These are phyloP conservation scores for Epichloe coenophiala DNA, from an alignment of 2,329 filamentous ascomycete species.

Conservation along the genomic window DNA sequence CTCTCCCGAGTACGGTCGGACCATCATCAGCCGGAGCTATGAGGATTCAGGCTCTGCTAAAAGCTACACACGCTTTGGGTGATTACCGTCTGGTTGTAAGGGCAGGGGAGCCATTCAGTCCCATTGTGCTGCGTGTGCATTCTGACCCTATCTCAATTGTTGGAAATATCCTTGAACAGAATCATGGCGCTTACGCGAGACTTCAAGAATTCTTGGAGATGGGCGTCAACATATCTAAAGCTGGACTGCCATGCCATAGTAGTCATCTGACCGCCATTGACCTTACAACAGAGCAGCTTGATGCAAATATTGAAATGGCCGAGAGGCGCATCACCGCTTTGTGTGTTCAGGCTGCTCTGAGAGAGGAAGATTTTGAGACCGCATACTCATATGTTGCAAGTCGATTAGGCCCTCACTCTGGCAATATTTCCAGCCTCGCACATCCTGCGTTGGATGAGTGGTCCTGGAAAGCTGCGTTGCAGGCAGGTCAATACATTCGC, in stretches of 20 bases:
- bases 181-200: constrained; percentile 58
- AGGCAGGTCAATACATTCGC: constrained; percentile 61
- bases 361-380: constrained; percentile 72
- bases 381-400: constrained; percentile 74
- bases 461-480: constrained; percentile 66
- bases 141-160: constrained; percentile 62
- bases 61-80: constrained; percentile 61
- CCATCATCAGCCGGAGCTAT: constrained; percentile 35
- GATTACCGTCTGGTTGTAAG: constrained; percentile 67
- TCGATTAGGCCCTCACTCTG: constrained; percentile 34
- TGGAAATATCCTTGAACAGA: constrained; percentile 62
- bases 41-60: constrained; percentile 50
- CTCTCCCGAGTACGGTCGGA: constrained; percentile 46
- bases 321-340: constrained; percentile 62
- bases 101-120: constrained; percentile 67
- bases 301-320: constrained; percentile 25
- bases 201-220: constrained; percentile 61
- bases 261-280: not conserved
- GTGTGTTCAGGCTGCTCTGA: constrained; percentile 65
- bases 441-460: constrained; percentile 41
- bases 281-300: not conserved
- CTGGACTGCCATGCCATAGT: constrained; percentile 29
- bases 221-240: constrained; percentile 50
- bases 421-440: not conserved
- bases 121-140: constrained; percentile 65